Evolutionary conservation across 495 filamentous ascomycete genomes (phyloP), one percentile per base, ranked within the genome.

Genomic region (Penicillium lividum): DNA sequence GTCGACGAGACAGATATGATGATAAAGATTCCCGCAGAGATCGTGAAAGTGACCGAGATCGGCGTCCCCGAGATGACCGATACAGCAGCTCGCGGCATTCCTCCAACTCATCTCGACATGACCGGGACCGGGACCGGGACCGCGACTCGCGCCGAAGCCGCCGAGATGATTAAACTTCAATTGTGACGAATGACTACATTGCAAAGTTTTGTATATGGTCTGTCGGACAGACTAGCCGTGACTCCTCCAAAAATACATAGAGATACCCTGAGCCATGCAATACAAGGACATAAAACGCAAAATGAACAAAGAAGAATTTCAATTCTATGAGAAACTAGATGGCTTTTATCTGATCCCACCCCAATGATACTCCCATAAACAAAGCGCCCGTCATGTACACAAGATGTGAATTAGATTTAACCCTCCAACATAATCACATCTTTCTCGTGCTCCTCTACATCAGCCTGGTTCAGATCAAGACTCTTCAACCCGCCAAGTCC

Each of bases 351-450:
- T 51, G 36, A 56, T 65, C 59, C 59, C 62, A 63, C 34, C 51
- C 62, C 67, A 58, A 59, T 46, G 53, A 54, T 63, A 68, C 54
- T 61, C 64, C 65, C 59, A 63, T 34, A 66, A 65, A 31, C 53
- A 66, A 65, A 61, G 62, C 67, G 65, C 65, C 67, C 51, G 58
- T 70, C 50, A 68, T 49, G 59, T 70, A 61, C 68, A 70, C 67
- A 72, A 64, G 54, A 65, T 52, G 45, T 46, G 51, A 62, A 40
- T 43, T 40, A 50, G 69, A 30, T 66, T 73, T 66, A 80, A 61
- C 60, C 70, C 30, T 69, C 75, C 52, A 77, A 61, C 75, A 80
- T 80, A 53, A 76, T 65, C 40, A 78, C 69, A 63, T 80, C 77
- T 66, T 78, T 73, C 56, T 77, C 73, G 66, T 72, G 69, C 45